A percentile compares a stretch with the other conserved stretches of the same genome.
Conservation (phyloP, 164 flowering plant species). For the Houttuynia cordata region DNA sequence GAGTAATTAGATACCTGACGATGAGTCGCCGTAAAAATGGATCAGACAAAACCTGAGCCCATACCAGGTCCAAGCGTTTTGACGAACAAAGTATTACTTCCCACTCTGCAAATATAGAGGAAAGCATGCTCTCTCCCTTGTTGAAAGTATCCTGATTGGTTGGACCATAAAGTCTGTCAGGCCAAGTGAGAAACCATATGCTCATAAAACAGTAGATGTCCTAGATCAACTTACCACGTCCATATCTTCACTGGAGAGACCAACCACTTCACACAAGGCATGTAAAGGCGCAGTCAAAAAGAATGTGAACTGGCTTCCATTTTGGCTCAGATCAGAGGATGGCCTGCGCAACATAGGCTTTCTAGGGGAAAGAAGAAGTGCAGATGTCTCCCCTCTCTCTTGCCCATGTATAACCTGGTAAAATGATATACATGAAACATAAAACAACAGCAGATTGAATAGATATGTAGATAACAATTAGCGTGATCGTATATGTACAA, state of each 20-base stretch:
- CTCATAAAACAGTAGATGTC: not conserved
- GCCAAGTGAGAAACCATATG: not conserved
- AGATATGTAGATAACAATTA: too few species aligned
- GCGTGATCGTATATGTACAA: too few species aligned
- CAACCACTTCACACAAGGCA: slow-evolving; percentile 81
- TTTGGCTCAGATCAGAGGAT: slow-evolving; percentile 22
- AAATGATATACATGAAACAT: slow-evolving; percentile 4
- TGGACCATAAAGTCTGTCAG: slow-evolving; percentile 4
- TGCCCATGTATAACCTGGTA: slow-evolving; percentile 81
- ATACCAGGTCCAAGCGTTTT: slow-evolving; percentile 50
- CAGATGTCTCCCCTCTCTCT: slow-evolving; percentile 86
- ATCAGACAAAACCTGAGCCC: slow-evolving; percentile 89
- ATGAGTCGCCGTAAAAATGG: slow-evolving; percentile 79
- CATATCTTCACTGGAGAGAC: slow-evolving; percentile 27
- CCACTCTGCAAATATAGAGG: slow-evolving; percentile 65
- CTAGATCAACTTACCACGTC: slow-evolving; percentile 38
- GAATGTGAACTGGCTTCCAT: slow-evolving; percentile 86
- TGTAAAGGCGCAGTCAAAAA: slow-evolving; percentile 84
- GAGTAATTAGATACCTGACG: slow-evolving; percentile 62
- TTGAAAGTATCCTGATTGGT: slow-evolving; percentile 44
- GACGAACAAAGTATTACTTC: slow-evolving; percentile 73
- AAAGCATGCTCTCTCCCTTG: slow-evolving; percentile 56
- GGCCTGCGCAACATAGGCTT: slow-evolving; percentile 36
- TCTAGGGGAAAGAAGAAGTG: slow-evolving; percentile 73
- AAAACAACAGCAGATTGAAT: not conserved